A percentile compares a stretch with the other conserved stretches of the same genome.
phyloP scores from a whole-genome alignment of 83 land plant species.

The Isoetes engelmannii region DNA sequence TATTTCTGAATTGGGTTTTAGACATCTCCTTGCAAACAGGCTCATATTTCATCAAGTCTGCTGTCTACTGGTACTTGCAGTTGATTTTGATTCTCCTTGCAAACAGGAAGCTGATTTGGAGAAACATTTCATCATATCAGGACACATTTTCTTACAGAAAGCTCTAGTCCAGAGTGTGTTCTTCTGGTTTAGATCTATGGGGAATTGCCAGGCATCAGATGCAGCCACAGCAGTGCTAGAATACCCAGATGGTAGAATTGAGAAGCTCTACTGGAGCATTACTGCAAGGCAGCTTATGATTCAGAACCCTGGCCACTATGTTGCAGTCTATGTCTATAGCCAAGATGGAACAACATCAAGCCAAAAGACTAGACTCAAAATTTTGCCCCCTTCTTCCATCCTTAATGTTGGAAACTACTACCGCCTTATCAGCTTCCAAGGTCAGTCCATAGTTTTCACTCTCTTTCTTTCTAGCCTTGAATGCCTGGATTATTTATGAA shows the following conservation, averaged over 20 bases:
- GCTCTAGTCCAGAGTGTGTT: no score
- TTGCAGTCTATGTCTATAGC: constrained; percentile 31
- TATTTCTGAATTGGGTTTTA: no score
- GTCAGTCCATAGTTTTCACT: constrained; percentile 13
- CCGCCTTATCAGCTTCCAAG: constrained; percentile 67
- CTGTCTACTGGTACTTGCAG: no score
- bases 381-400: constrained; percentile 57
- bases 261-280: constrained; percentile 56
- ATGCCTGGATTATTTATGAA: neutral
- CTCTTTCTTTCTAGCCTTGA: neutral
- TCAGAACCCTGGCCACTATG: constrained; percentile 69
- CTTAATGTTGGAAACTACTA: constrained; percentile 56
- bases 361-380: constrained; percentile 43
- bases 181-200: constrained; percentile 31
- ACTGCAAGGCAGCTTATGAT: constrained; percentile 60
- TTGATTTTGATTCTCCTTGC: no score
- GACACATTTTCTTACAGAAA: no score
- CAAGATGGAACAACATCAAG: constrained; percentile 9
- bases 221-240: constrained; percentile 55
- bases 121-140: no score
- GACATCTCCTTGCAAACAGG: no score
- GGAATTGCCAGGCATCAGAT: constrained; percentile 74
- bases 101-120: no score
- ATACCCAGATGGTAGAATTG: constrained; percentile 56
- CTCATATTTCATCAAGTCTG: no score